These are phyloP conservation scores for Entonaema liquescens DNA, from an alignment of 495 filamentous ascomycete species.

Conservation along the genomic window DNA sequence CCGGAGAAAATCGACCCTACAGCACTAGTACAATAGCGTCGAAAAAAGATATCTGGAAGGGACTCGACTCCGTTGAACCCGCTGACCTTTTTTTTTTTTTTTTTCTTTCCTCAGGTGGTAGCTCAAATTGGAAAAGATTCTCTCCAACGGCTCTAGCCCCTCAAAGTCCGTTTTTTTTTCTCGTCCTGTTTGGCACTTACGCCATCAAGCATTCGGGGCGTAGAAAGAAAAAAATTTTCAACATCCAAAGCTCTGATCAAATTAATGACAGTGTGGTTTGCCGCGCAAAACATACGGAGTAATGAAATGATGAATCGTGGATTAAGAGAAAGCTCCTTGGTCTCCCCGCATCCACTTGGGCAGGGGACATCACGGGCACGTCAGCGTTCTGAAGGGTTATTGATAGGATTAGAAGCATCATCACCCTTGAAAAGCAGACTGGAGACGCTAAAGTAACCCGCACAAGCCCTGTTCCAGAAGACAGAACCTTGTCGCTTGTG, in stretches of 20 bases:
- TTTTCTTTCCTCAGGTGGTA: constrained; percentile 25
- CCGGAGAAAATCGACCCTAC: constrained; percentile 29
- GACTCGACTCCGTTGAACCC: constrained; percentile 36
- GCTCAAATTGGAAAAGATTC: constrained; percentile 29
- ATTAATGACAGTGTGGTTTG: constrained; percentile 31
- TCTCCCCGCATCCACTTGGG: constrained; percentile 43
- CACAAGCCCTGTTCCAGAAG: constrained; percentile 46
- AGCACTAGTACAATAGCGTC: constrained; percentile 32
- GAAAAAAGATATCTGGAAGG: constrained; percentile 31
- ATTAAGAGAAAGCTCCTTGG: constrained; percentile 28
- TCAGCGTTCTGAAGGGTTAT: constrained; percentile 35
- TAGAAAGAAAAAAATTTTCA: constrained; percentile 11
- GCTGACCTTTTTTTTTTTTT: constrained; percentile 30
- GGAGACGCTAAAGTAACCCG: constrained; percentile 41
- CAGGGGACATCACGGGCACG: constrained; percentile 40
- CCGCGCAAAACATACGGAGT: constrained; percentile 25
- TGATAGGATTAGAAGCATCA: constrained; percentile 36
- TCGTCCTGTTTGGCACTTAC: constrained; percentile 38
- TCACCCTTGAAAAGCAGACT: constrained; percentile 28
- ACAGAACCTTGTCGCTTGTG: constrained; percentile 42
- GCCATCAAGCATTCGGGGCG: constrained; percentile 36
- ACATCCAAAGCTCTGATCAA: constrained; percentile 26
- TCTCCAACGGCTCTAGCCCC: constrained; percentile 32
- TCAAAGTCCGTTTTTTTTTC: constrained; percentile 26
- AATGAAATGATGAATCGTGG: constrained; percentile 31